phyloP scores from a whole-genome alignment of 192 early-diverging fungal genomes.

The Helicostylum pulchrum region DNA sequence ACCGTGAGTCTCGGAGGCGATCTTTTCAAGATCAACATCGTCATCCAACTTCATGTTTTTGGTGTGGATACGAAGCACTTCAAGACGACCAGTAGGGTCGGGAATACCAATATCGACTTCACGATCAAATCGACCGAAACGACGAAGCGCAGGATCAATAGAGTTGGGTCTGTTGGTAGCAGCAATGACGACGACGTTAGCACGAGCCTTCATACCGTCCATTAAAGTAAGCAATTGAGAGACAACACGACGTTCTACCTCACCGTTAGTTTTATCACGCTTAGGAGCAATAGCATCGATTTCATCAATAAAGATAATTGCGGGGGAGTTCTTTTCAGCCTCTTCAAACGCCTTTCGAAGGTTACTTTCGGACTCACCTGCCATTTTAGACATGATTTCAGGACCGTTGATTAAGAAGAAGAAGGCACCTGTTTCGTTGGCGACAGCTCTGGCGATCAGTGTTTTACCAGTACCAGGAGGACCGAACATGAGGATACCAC shows the following conservation, averaged over 20 bases:
- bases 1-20: slow-evolving; percentile 96
- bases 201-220: slow-evolving; percentile 85
- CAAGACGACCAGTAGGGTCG: slow-evolving; percentile 96
- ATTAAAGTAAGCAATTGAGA: slow-evolving; percentile 95
- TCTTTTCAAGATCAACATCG: slow-evolving; percentile 95
- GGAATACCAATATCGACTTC: slow-evolving; percentile 99
- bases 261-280: slow-evolving; percentile 84
- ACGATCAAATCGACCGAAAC: slow-evolving; percentile 98
- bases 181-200: slow-evolving; percentile 98
- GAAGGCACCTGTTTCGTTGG: slow-evolving; percentile 99
- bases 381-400: slow-evolving; percentile 99
- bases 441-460: slow-evolving; percentile 96
- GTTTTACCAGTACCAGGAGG: slow-evolving; percentile 99
- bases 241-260: slow-evolving; percentile 96
- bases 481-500: slow-evolving; percentile 96
- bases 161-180: slow-evolving; percentile 99
- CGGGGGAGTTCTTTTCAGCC: slow-evolving; percentile 95
- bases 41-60: slow-evolving; percentile 99
- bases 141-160: slow-evolving; percentile 96
- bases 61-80: slow-evolving; percentile 98
- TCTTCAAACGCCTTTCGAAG: slow-evolving; percentile 98
- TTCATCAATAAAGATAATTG: slow-evolving; percentile 98
- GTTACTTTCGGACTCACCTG: slow-evolving; percentile 97
- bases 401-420: slow-evolving; percentile 99
- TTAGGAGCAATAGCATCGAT: slow-evolving; percentile 96